Base-by-base conservation (phyloP, 768 basidiomycete species). In the Mycena alexandri region DNA sequence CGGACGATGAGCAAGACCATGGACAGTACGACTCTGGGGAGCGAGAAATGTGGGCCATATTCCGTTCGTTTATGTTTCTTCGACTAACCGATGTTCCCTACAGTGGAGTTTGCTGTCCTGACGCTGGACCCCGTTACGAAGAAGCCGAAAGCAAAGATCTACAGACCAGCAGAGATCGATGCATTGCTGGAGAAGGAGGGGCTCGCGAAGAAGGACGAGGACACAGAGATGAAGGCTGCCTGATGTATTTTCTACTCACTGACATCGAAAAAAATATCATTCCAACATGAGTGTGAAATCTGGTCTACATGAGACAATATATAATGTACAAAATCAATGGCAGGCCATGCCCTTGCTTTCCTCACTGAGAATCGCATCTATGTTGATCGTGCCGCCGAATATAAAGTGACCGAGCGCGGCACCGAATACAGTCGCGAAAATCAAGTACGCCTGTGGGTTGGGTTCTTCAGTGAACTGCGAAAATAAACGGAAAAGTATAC, bases 1-100 rank as follows among this genome's bases (percentile, higher is more conserved):
- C 92, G 90, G 81, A 93, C 95, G 59, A 96, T 99, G 95, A 96
- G 95, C 85, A 99, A 98, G 87, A 98, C 97, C 61, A 98, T 99
- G 97, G 98, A 99, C 76, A 96, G 94, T 69, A 98, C 97, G 34
- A 98, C 95, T 50, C 79, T 99, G 69, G 93, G 94, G 36, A 96
- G 94, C 75, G 98, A 99, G 82, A 99, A 98, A 79, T 83, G 98
- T 98, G 73, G 75, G 95, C 80, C 7, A 7, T 66, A 52, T 25
- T 29, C 14, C 12, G 48, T 61, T 58, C 21, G 34, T 34, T 22
- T 38, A 58, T n/a, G n/a, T n/a, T 41, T 65, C 43, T 68, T 56
- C 44, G 53, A 19, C 16, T 53, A 29, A n/a, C n/a, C n/a, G n/a
- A 43, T 53, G 41, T 46, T 12, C 7, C 29, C 16, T 61, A 14